Conservation (phyloP, 2,329 filamentous ascomycete species). For the Pseudogymnoascus sp. region DNA sequence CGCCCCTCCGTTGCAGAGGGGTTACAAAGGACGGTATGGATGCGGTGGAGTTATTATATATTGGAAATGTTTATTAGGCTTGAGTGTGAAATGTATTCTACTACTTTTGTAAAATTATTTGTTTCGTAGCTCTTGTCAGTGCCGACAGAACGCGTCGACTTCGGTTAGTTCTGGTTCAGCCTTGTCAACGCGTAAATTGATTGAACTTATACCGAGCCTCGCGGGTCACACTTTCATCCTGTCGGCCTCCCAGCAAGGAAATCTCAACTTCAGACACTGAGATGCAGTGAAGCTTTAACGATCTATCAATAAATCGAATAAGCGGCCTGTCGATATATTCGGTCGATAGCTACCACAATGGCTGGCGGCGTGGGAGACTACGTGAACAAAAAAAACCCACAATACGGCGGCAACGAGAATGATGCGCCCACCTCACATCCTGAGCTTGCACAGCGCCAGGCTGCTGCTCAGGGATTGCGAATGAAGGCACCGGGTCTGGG, state of each 20-base stretch:
- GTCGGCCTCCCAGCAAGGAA: not conserved
- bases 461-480: not conserved
- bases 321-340: not conserved
- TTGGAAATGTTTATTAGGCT: not conserved
- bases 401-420: not conserved
- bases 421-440: not conserved
- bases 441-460: not conserved
- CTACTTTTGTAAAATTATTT: not conserved
- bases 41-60: not conserved
- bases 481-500: not conserved
- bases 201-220: not conserved
- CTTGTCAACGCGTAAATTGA: not conserved
- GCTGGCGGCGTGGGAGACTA: not conserved
- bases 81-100: not conserved
- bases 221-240: not conserved
- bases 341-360: not conserved
- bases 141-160: not conserved
- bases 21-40: not conserved
- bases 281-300: not conserved
- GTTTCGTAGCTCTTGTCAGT: not conserved
- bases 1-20: not conserved
- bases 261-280: not conserved
- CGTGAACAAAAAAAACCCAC: not conserved
- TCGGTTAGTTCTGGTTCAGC: not conserved
- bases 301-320: not conserved